A percentile compares a stretch with the other conserved stretches of the same genome.
Conservation (phyloP, 78 protist genomes). For the Mantamonas sphyraenae region DNA sequence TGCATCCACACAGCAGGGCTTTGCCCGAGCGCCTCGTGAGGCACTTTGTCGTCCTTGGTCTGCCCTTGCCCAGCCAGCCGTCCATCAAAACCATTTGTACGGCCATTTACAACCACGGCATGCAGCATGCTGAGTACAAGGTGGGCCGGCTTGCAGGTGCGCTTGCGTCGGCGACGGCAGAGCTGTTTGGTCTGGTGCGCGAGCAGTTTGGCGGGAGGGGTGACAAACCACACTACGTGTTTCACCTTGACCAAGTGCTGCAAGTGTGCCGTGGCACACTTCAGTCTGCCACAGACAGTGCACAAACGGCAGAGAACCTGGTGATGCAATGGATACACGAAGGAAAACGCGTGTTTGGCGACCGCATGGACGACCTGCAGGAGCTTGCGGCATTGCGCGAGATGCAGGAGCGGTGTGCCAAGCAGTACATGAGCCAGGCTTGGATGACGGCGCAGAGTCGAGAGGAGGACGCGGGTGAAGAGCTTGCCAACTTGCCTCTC, state of each 20-base stretch:
- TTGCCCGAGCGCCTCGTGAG: constrained; percentile 75
- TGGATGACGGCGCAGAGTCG: too few relatives aligned
- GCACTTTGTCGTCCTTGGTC: constrained; percentile 56
- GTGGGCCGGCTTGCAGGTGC: not conserved
- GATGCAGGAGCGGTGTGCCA: not conserved
- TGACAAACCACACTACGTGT: constrained; percentile 67
- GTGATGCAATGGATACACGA: constrained; percentile 52
- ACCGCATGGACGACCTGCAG: constrained; percentile 35
- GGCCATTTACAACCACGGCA: constrained; percentile 19
- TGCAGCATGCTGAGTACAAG: not conserved
- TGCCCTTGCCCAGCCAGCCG: constrained; percentile 57
- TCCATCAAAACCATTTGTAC: constrained; percentile 59
- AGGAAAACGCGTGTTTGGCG: constrained; percentile 45
- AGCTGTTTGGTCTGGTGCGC: constrained; percentile 29
- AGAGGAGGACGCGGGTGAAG: not conserved
- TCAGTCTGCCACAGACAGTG: not conserved
- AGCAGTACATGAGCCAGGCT: not conserved
- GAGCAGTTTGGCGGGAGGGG: constrained; percentile 59
- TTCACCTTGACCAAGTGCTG: constrained; percentile 67
- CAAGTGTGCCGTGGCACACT: constrained; percentile 63
- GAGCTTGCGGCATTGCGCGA: constrained; percentile 28
- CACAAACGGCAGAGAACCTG: not conserved
- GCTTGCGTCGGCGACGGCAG: constrained; percentile 26
- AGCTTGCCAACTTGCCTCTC: not conserved
- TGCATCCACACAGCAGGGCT: constrained; percentile 58